These are phyloP conservation scores for Danielia oregonensis DNA, from an alignment of 805 yeast species.

Conservation along the genomic window DNA sequence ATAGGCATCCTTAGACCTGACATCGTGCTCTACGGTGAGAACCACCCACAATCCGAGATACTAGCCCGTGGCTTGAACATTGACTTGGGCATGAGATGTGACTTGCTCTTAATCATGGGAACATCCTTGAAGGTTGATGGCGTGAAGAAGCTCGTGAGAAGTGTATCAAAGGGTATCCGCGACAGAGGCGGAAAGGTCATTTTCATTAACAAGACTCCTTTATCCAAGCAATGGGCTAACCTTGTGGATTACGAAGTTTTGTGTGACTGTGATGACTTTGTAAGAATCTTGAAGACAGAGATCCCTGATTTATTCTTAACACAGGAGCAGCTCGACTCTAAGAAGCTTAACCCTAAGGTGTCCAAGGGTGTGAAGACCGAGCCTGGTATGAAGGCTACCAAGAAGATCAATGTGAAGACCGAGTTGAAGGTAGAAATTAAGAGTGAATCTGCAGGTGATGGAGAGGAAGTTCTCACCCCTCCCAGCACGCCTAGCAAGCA, in stretches of 20 bases:
- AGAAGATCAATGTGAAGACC: constrained; percentile 3
- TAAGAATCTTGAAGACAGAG: constrained; percentile 47
- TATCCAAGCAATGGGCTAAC: constrained; percentile 64
- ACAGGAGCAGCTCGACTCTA: constrained; percentile 47
- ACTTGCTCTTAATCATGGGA: constrained; percentile 82
- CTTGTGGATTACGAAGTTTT: constrained; percentile 75
- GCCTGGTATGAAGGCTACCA: not conserved
- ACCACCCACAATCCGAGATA: constrained; percentile 83
- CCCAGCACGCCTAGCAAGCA: constrained; percentile 32
- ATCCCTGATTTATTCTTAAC: constrained; percentile 62
- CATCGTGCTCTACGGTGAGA: constrained; percentile 89
- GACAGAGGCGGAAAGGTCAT: constrained; percentile 77
- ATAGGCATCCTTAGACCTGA: constrained; percentile 83
- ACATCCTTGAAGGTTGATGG: constrained; percentile 92
- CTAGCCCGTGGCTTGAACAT: constrained; percentile 65
- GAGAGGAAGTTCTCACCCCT: constrained; percentile 24
- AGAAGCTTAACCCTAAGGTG: constrained; percentile 27
- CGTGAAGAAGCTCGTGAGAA: constrained; percentile 70
- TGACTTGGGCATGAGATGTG: constrained; percentile 70
- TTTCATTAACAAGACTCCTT: constrained; percentile 66
- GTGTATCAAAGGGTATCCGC: constrained; percentile 66
- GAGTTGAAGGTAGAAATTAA: constrained; percentile 7
- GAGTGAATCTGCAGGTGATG: constrained; percentile 5
- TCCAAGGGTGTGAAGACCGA: not conserved
- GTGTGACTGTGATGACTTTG: constrained; percentile 82